Evolutionary conservation across 164 flowering plant genomes (phyloP).

Genomic region (Nelumbo lutea): DNA sequence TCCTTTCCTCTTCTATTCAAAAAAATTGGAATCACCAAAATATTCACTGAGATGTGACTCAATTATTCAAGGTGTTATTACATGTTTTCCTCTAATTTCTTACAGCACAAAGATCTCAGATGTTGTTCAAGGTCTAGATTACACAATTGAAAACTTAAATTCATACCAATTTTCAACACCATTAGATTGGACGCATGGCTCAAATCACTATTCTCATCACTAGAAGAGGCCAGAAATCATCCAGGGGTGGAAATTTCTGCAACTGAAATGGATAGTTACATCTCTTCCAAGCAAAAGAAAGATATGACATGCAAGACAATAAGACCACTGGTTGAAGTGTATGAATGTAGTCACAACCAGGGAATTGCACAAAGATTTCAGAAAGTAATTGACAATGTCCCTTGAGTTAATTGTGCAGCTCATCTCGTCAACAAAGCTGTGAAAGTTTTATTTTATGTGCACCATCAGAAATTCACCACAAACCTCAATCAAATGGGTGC

Average conservation of each 20-base stretch:
- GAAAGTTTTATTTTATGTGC: neutral
- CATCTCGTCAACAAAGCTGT: neutral
- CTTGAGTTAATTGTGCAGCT: slow-evolving; percentile 2
- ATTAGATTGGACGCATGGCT: slow-evolving; percentile 80
- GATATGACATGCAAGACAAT: slow-evolving; percentile 49
- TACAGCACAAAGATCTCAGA: slow-evolving; percentile 29
- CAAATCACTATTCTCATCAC: slow-evolving; percentile 38
- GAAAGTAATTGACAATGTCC: slow-evolving; percentile 27
- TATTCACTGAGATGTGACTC: too few species aligned
- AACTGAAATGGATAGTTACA: slow-evolving; percentile 11
- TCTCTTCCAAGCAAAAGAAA: slow-evolving; percentile 36
- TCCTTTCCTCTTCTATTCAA: too few species aligned
- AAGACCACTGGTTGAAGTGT: slow-evolving; percentile 49
- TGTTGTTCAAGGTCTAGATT: slow-evolving; percentile 68
- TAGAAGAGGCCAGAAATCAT: slow-evolving; percentile 25
- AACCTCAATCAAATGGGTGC: neutral
- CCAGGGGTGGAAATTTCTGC: slow-evolving; percentile 21
- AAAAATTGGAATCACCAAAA: too few species aligned
- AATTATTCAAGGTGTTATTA: too few species aligned
- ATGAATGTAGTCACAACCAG: slow-evolving; percentile 28
- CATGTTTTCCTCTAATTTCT: too few species aligned
- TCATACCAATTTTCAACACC: slow-evolving; percentile 54
- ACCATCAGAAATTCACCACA: neutral
- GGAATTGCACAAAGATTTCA: slow-evolving; percentile 44
- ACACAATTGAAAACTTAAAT: slow-evolving; percentile 54